Conservation (phyloP, 202 grass and related monocot species). For the Dendrocalamus latiflorus region DNA sequence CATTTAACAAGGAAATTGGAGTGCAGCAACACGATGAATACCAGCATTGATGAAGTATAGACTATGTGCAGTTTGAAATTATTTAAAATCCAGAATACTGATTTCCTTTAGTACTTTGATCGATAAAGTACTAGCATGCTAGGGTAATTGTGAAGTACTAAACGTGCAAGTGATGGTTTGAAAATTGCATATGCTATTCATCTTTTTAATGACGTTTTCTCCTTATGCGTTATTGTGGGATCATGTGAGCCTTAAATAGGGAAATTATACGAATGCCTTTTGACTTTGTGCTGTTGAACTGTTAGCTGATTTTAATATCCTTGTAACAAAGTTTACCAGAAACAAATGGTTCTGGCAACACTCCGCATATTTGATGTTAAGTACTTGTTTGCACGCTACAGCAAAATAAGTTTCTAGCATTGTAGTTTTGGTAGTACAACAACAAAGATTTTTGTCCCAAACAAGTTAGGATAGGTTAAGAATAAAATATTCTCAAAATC, state of each 20-base stretch:
- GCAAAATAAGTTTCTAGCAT: slow-evolving; percentile 11
- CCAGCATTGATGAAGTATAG: not conserved
- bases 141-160: not conserved
- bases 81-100: too few species aligned
- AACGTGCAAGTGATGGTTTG: too few species aligned
- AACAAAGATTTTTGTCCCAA: too few species aligned
- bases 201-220: not conserved
- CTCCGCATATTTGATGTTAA: not conserved
- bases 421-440: not conserved
- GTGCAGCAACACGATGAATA: too few species aligned
- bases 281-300: not conserved
- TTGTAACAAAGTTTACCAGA: not conserved
- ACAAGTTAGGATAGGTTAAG: too few species aligned
- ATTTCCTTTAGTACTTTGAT: too few species aligned
- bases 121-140: not conserved
- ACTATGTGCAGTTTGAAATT: not conserved
- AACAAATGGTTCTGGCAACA: not conserved
- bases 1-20: too few species aligned
- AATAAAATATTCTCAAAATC: too few species aligned
- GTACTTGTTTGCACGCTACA: not conserved
- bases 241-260: not conserved
- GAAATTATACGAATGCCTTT: too few species aligned
- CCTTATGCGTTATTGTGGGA: not conserved
- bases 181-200: too few species aligned
- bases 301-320: not conserved